Percentiles rank a stretch among this genome's conserved stretches.
Conservation (phyloP, 768 basidiomycete species). For the Xerocomus brunneocitrinus region DNA sequence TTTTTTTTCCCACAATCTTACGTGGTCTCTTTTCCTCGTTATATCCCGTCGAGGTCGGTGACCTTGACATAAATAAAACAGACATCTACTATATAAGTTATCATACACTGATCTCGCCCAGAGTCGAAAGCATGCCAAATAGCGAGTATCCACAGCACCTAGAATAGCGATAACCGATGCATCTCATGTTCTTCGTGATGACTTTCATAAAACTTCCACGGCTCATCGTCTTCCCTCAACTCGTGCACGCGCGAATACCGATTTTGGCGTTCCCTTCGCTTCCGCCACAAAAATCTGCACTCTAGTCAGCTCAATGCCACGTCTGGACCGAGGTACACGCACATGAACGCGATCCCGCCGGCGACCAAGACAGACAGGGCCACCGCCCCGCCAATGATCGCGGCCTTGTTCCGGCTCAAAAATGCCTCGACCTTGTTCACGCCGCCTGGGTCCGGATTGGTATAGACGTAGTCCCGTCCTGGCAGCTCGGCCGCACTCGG, state of each 20-base stretch:
- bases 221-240: slow-evolving; percentile 28
- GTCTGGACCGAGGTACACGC: slow-evolving; percentile 9
- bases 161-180: slow-evolving; percentile 7
- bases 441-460: slow-evolving; percentile 53
- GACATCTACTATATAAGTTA: background rate
- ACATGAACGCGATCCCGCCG: slow-evolving; percentile 34
- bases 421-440: slow-evolving; percentile 40
- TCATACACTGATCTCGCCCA: background rate
- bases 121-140: background rate
- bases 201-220: slow-evolving; percentile 27
- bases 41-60: too few relatives aligned
- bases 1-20: too few relatives aligned
- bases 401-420: slow-evolving; percentile 41
- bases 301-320: background rate
- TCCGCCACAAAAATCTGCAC: slow-evolving; percentile 30
- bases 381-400: slow-evolving; percentile 45
- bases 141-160: background rate
- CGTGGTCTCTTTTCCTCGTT: too few relatives aligned
- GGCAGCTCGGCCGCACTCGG: slow-evolving; percentile 43
- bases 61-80: background rate
- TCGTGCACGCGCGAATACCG: slow-evolving; percentile 24
- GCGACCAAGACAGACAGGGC: slow-evolving; percentile 40
- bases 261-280: slow-evolving; percentile 13
- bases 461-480: slow-evolving; percentile 40
- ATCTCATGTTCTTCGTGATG: slow-evolving; percentile 13